Base-by-base conservation (phyloP, 192 early-diverging fungal species). In the Pilaira anomala region DNA sequence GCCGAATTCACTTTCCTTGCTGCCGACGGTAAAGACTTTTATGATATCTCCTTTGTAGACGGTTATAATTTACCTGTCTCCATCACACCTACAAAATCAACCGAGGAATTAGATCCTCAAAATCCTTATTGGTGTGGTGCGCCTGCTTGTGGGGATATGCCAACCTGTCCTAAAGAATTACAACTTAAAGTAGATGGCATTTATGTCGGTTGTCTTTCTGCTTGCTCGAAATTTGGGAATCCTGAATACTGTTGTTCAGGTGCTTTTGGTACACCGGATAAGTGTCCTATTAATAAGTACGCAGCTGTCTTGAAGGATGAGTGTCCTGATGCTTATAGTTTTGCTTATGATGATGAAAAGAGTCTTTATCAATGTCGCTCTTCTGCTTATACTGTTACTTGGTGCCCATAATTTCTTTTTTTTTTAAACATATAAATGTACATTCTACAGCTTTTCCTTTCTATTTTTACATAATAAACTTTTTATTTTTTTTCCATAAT, bases 31-130 rank as follows among this genome's bases (percentile, higher is more conserved):
- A 51, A 60, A 7, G 65, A 68, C 24, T 74, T 50, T 29, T 74
- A 74, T 44, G 72, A 74, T 62, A 19, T 74, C 8, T 66, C 63
- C 5, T 60, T 69, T 61, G 72, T 74, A 29, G 72, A 74, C 26
- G 72, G 72, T 1, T 69, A 53, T 46, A 74, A 74, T 24, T 48
- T 74, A 7, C 72, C 72, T 2, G 25, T 74, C 40, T 19, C 44
- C 13, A 74, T 74, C 14, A 11, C 14, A n/a, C 72, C 72, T 5
- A 36, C 48, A 3, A 3, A 56, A 0, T 14, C 16, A 19, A 36
- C 11, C 33, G 11, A 36, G 33, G 6, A 36, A 36, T n/a, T n/a
- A 36, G 33, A 3, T 36, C 7, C 1, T 36, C 6, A 40, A 18
- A 40, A 22, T 7, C 0, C 26, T 4, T 67, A 67, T 21, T 45